Percentiles rank a stretch among this genome's conserved stretches.
These are phyloP conservation scores for Galerina marginata DNA, from an alignment of 768 basidiomycete species.

Conservation along the genomic window DNA sequence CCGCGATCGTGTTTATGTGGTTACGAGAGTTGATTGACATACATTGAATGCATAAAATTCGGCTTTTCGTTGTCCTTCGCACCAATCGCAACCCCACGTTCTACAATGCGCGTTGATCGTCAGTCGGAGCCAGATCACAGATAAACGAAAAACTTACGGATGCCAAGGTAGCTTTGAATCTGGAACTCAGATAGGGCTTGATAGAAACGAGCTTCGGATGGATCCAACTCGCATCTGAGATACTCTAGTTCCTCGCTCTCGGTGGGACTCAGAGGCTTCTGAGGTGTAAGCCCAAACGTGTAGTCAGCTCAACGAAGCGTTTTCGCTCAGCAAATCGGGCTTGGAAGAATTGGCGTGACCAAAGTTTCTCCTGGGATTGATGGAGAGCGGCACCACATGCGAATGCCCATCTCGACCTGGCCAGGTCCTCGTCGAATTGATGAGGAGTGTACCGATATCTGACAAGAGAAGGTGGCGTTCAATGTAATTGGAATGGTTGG, in stretches of 20 bases:
- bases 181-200: slow-evolving; percentile 37
- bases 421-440: slow-evolving; percentile 34
- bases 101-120: neutral
- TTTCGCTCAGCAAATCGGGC: slow-evolving; percentile 35
- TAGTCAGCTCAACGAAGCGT: slow-evolving; percentile 36
- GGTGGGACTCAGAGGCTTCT: slow-evolving; percentile 28
- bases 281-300: slow-evolving; percentile 35
- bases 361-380: slow-evolving; percentile 34
- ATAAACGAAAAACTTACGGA: slow-evolving; percentile 30
- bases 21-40: no score
- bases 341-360: slow-evolving; percentile 38
- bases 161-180: slow-evolving; percentile 40
- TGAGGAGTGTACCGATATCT: slow-evolving; percentile 33
- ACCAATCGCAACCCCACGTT: slow-evolving; percentile 38
- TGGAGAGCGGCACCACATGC: slow-evolving; percentile 36
- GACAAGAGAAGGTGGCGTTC: slow-evolving; percentile 35
- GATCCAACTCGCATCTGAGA: slow-evolving; percentile 35
- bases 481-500: slow-evolving; percentile 29
- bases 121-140: neutral
- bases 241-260: slow-evolving; percentile 37
- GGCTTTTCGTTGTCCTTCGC: slow-evolving; percentile 34
- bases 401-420: slow-evolving; percentile 40
- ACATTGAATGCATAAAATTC: slow-evolving; percentile 38
- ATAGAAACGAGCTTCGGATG: slow-evolving; percentile 40
- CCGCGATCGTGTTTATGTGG: no score